These are phyloP conservation scores for Pythium periplocum DNA, from an alignment of 352 stramenopile species.

Conservation along the genomic window DNA sequence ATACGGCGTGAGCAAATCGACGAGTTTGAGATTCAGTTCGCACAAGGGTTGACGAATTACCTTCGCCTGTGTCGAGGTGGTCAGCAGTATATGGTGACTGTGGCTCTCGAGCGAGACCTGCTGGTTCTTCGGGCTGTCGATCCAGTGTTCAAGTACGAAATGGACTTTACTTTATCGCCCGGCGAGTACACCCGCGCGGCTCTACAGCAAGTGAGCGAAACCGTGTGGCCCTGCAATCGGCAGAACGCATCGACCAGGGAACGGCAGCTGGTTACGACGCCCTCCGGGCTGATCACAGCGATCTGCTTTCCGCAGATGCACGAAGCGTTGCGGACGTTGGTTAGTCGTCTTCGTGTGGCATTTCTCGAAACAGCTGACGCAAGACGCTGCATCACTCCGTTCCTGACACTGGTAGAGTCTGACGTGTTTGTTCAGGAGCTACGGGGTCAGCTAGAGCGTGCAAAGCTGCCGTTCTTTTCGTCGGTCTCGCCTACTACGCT, in stretches of 20 bases:
- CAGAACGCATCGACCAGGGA: slow-evolving; percentile 15
- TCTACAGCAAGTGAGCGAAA: slow-evolving; percentile 11
- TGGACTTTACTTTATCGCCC: slow-evolving; percentile 41
- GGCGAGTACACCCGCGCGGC: slow-evolving; percentile 35
- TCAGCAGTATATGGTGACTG: slow-evolving; percentile 38
- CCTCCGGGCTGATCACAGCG: slow-evolving; percentile 32
- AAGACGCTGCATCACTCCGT: slow-evolving; percentile 26
- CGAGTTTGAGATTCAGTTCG: slow-evolving; percentile 42
- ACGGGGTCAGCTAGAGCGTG: slow-evolving; percentile 29
- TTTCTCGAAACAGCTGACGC: slow-evolving; percentile 11
- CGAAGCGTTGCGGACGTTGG: slow-evolving; percentile 22
- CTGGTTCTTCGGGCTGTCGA: slow-evolving; percentile 45
- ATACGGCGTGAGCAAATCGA: slow-evolving; percentile 38
- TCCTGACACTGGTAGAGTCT: slow-evolving; percentile 52
- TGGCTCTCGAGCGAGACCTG: slow-evolving; percentile 23
- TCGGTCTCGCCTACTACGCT: slow-evolving; percentile 41
- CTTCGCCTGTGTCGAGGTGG: slow-evolving; percentile 33
- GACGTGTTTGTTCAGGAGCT: slow-evolving; percentile 41
- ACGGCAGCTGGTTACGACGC: slow-evolving; percentile 16
- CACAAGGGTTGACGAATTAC: slow-evolving; percentile 34
- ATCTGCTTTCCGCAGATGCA: slow-evolving; percentile 32
- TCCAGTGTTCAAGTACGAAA: slow-evolving; percentile 48
- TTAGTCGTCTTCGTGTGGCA: slow-evolving; percentile 29
- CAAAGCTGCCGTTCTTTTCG: slow-evolving; percentile 64
- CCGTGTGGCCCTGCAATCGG: slow-evolving; percentile 9